A percentile compares a stretch with the other conserved stretches of the same genome.
These are phyloP conservation scores for Sugiyamaella grinbergsii DNA, from an alignment of 1,139 yeast genomes.

Conservation along the genomic window DNA sequence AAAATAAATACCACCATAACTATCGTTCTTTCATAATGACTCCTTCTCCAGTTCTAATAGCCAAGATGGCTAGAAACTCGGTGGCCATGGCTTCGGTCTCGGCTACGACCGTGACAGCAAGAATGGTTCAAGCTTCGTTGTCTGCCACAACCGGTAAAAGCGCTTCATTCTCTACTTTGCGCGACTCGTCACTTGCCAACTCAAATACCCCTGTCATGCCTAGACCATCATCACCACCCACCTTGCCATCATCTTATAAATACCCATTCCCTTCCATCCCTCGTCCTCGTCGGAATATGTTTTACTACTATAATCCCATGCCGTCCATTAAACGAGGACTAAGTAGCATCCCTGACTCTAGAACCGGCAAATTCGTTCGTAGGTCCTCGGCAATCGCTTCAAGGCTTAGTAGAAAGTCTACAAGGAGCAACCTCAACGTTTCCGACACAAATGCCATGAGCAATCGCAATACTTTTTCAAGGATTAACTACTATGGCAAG, in stretches of 20 bases:
- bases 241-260: constrained; percentile 21
- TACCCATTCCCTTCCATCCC: constrained; percentile 63
- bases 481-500: constrained; percentile 13
- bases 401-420: constrained; percentile 4
- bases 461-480: constrained; percentile 14
- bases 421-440: not conserved
- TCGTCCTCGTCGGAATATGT: constrained; percentile 60
- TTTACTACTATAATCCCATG: constrained; percentile 52
- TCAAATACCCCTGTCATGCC: constrained; percentile 6
- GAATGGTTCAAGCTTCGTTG: constrained; percentile 10
- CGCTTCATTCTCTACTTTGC: constrained; percentile 3
- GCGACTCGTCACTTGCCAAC: constrained; percentile 14
- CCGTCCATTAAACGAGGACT: constrained; percentile 37
- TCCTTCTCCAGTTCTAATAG: constrained; percentile 13
- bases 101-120: constrained; percentile 19
- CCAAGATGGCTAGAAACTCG: constrained; percentile 15
- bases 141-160: constrained; percentile 3
- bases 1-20: not conserved
- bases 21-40: constrained; percentile 1
- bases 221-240: constrained; percentile 6
- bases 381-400: constrained; percentile 20
- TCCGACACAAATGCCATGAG: not conserved
- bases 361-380: constrained; percentile 27
- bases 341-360: constrained; percentile 27
- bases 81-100: constrained; percentile 21